Base-by-base conservation (phyloP, 352 stramenopile species). In the Globisporangium ultimum region DNA sequence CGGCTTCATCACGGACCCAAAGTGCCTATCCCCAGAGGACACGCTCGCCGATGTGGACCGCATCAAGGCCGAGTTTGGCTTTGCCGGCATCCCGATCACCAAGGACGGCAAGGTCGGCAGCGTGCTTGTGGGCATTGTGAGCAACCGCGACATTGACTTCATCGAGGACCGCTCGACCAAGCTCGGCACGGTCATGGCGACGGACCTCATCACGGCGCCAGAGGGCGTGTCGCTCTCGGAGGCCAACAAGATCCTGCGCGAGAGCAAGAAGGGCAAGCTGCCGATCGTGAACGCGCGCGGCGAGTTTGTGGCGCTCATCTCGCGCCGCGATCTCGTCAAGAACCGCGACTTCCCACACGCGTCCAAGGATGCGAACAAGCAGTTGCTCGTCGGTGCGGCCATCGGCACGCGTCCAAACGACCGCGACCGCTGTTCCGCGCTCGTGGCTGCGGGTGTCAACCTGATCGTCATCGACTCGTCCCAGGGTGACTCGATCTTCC, bases 401-500 rank as follows among this genome's bases (percentile, higher is more conserved):
- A 99, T 99, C 74, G 97, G 97, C 58, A 99, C 98, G 48, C 90
- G 98, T 42, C 97, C 88, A 2, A 87, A 96, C 51, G 98, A 99
- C 81, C 92, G 96, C 43, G 89, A 98, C 18, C 96, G 98, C 41
- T 97, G 93, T 53, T 70, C 77, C 15, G 79, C 89, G 22, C 71
- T 97, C 15, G 93, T 99, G 13, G 88, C 95, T 32, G 97, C 96
- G 20, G 97, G 97, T 34, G 97, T 98, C 17, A 98, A 99, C 82
- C 87, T 99, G 32, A 98, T 99, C 71, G 96, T 99, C 49, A 98
- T 99, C 47, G 98, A 99, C 81, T 99, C 96, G 55, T 99, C 95
- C 14, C 97, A 99, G 78, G 98, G 98, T 22, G 97, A 99, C 78
- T 99, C 97, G 53, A 87, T 96, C 20, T 95, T 88, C 76, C 87